Percentiles rank a stretch among this genome's conserved stretches.
Conservation (phyloP, 768 basidiomycete species). For the Termitomyces sp. region DNA sequence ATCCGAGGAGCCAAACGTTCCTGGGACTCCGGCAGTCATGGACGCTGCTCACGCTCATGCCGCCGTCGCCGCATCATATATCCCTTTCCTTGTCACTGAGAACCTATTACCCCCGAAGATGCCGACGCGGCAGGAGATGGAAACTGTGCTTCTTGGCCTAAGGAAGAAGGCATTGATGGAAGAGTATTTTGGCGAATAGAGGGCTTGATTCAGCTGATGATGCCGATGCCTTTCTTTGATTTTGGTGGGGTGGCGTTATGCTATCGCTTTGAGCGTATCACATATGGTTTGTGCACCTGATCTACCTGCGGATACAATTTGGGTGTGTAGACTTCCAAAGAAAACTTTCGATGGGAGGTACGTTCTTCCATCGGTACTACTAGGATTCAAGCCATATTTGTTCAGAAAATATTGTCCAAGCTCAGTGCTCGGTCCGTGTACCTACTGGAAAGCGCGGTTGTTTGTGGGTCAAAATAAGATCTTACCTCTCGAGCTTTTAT, state of each 20-base stretch:
- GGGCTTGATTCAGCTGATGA: neutral
- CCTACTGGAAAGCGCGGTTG: no score
- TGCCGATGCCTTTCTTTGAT: no score
- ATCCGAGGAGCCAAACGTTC: neutral
- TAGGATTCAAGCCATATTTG: neutral
- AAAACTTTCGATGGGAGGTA: neutral
- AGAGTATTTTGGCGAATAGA: neutral
- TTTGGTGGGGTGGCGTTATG: neutral
- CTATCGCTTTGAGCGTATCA: neutral
- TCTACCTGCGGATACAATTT: neutral
- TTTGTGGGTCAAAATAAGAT: neutral
- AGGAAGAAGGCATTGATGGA: neutral
- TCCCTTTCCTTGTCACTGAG: neutral
- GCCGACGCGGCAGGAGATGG: neutral
- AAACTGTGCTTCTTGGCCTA: neutral
- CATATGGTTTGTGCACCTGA: neutral
- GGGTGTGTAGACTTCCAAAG: neutral
- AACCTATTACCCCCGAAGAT: neutral
- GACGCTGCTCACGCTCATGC: neutral
- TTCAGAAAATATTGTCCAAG: no score
- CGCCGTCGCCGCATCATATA: neutral
- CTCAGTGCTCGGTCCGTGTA: no score
- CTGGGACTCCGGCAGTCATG: neutral
- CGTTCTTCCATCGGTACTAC: neutral
- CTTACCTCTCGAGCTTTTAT: neutral